These are phyloP conservation scores for Bolboschoenoplectus hybrid DNA, from an alignment of 202 grass and related monocot species.

Conservation along the genomic window DNA sequence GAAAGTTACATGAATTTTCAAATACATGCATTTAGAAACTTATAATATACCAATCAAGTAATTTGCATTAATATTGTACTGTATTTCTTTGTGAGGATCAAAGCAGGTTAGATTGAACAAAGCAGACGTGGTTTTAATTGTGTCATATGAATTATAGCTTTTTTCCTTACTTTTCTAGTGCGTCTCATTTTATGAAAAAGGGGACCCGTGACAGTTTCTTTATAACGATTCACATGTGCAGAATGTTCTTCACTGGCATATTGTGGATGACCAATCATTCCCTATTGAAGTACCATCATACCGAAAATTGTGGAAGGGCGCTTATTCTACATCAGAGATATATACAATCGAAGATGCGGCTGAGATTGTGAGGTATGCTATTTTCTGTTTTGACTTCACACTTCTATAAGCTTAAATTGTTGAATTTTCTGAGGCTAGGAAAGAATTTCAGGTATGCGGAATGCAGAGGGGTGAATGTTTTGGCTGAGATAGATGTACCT, in stretches of 20 bases:
- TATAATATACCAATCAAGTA: neutral
- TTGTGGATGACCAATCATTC: conserved; percentile 82
- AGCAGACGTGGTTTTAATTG: too few relatives aligned
- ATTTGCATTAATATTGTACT: neutral
- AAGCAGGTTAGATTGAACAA: neutral
- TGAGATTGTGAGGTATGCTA: conserved; percentile 75
- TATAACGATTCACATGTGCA: conserved; percentile 34
- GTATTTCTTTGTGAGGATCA: neutral
- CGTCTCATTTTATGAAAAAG: neutral
- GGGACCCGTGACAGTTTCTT: neutral
- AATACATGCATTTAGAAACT: neutral
- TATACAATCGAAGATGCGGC: conserved; percentile 73
- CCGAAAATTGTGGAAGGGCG: conserved; percentile 73
- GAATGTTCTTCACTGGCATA: conserved; percentile 99
- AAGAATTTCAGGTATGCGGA: conserved; percentile 73
- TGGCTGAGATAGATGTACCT: conserved; percentile 94
- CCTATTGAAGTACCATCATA: conserved; percentile 97
- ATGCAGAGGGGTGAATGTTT: conserved; percentile 80
- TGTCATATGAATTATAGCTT: too few relatives aligned
- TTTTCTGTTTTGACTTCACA: conserved; percentile 26
- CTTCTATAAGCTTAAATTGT: neutral
- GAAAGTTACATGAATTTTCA: neutral
- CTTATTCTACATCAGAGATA: conserved; percentile 88
- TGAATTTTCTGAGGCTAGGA: conserved; percentile 13
- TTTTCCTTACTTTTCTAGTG: too few relatives aligned